These are phyloP conservation scores for Termitomyces titanicus DNA, from an alignment of 768 basidiomycete genomes.

Conservation along the genomic window DNA sequence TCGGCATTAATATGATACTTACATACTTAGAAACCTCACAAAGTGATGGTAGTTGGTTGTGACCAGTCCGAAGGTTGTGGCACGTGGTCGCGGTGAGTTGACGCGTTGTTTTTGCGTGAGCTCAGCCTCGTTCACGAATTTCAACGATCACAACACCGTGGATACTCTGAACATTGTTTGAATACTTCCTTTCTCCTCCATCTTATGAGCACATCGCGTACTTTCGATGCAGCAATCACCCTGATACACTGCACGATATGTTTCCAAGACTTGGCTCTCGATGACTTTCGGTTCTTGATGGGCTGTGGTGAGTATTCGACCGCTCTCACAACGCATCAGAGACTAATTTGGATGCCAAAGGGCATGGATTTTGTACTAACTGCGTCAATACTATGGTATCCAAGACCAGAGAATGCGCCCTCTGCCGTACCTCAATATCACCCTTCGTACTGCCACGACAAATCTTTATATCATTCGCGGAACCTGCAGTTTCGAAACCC, in stretches of 20 bases:
- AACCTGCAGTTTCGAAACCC: not conserved
- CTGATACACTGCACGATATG: slow-evolving; percentile 12
- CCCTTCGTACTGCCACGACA: slow-evolving; percentile 1
- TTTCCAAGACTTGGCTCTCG: slow-evolving; percentile 3
- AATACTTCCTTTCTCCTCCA: too few relatives aligned
- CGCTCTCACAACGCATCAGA: not conserved
- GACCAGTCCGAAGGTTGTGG: too few relatives aligned
- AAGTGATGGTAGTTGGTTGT: too few relatives aligned
- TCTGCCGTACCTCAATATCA: slow-evolving; percentile 8
- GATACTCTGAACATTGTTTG: not conserved
- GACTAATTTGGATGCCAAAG: not conserved
- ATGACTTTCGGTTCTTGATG: slow-evolving; percentile 9
- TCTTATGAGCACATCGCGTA: not conserved
- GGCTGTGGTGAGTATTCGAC: slow-evolving; percentile 9
- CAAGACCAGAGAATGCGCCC: not conserved
- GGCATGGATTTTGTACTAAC: slow-evolving; percentile 14
- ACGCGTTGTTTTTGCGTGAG: too few relatives aligned
- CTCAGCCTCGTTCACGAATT: too few relatives aligned
- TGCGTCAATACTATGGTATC: not conserved
- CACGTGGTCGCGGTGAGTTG: too few relatives aligned
- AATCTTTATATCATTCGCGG: slow-evolving; percentile 13
- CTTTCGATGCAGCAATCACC: not conserved
- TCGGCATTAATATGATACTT: too few relatives aligned
- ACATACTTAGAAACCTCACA: too few relatives aligned
- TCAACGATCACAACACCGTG: too few relatives aligned